Conservation (phyloP, 148 eudicot genomes). For the Camellia sinensis region DNA sequence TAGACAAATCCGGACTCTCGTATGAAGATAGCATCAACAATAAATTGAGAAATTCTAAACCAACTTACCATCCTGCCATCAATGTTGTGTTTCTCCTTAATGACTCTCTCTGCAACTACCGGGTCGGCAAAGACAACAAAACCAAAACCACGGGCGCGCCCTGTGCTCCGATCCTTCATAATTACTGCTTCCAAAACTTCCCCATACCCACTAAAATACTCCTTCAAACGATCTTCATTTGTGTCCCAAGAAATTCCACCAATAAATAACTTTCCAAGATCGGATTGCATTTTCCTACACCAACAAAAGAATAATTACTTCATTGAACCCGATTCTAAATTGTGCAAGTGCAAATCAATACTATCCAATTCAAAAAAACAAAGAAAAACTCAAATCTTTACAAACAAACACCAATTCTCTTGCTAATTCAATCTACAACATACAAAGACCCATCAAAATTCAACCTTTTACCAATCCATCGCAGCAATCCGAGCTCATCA, state of each 20-base stretch:
- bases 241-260: conserved; percentile 96
- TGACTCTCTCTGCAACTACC: conserved; percentile 66
- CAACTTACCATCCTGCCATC: conserved; percentile 77
- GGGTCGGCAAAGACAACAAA: conserved; percentile 78
- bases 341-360: conserved; percentile 16
- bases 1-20: neutral
- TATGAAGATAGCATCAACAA: neutral
- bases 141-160: conserved; percentile 90
- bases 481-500: conserved; percentile 10
- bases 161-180: conserved; percentile 83
- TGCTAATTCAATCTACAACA: neutral
- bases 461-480: conserved; percentile 20
- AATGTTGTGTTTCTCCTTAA: conserved; percentile 72
- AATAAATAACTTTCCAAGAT: conserved; percentile 75
- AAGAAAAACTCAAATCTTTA: neutral
- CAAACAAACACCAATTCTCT: neutral
- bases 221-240: conserved; percentile 73
- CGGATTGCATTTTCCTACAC: conserved; percentile 68
- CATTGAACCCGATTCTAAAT: neutral
- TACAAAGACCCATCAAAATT: conserved; percentile 15
- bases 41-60: neutral
- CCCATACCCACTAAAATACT: conserved; percentile 67
- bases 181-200: conserved; percentile 82
- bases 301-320: conserved; percentile 22
- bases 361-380: conserved; percentile 12